These are phyloP conservation scores for Nasturtium officinale DNA, from an alignment of 345 rosid genomes.

Conservation along the genomic window DNA sequence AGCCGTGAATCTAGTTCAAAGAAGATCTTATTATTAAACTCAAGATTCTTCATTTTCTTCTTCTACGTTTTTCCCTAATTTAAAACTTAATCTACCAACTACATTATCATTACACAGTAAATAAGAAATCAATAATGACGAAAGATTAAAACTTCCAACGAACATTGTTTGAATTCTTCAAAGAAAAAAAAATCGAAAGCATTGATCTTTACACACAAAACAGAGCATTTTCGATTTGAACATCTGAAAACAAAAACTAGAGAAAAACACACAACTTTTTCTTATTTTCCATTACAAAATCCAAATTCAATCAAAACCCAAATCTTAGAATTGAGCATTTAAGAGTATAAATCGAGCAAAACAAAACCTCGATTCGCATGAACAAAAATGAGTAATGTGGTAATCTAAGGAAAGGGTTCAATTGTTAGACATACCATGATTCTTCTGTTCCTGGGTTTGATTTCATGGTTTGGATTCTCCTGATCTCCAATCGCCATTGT, in stretches of 20 bases:
- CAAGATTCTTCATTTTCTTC: not conserved
- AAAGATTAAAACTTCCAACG: not conserved
- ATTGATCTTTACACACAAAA: slow-evolving; percentile 16
- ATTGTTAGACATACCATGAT: slow-evolving; percentile 50
- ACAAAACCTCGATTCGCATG: not conserved
- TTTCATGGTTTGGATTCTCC: slow-evolving; percentile 64
- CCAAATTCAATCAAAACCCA: slow-evolving; percentile 26
- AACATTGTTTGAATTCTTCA: slow-evolving; percentile 18
- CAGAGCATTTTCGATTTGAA: slow-evolving; percentile 15
- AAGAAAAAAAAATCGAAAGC: slow-evolving; percentile 1
- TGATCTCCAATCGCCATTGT: slow-evolving; percentile 85
- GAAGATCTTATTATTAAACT: not conserved
- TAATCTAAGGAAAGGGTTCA: not conserved
- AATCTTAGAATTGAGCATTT: slow-evolving; percentile 8
- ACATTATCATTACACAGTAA: slow-evolving; percentile 25
- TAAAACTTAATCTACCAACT: slow-evolving; percentile 23
- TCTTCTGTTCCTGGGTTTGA: slow-evolving; percentile 67
- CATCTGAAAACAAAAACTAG: not conserved
- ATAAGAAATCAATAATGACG: not conserved
- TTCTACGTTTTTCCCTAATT: not conserved
- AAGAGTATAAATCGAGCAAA: not conserved
- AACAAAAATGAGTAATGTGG: slow-evolving; percentile 13
- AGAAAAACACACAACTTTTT: not conserved
- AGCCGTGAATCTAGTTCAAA: slow-evolving; percentile 35
- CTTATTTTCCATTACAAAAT: not conserved